These are phyloP conservation scores for Lenwebbia sp. DNA, from an alignment of 345 rosid genomes.

Conservation along the genomic window DNA sequence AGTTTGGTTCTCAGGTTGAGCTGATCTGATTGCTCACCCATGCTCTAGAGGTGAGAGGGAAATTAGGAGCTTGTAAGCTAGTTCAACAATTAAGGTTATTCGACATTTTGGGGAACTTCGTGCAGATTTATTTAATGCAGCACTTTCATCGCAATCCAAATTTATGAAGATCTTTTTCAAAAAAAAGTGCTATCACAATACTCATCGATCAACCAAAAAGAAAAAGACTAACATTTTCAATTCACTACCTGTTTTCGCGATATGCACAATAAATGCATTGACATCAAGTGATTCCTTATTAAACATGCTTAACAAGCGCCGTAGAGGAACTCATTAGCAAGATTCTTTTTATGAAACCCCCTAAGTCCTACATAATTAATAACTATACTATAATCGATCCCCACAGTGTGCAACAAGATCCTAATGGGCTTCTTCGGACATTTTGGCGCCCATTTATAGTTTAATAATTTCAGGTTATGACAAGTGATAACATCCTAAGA, in stretches of 20 bases:
- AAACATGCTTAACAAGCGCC: not conserved
- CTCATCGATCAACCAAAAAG: not conserved
- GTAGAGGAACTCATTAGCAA: accelerated
- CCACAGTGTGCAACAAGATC: not conserved
- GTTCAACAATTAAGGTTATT: accelerated
- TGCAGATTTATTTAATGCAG: accelerated
- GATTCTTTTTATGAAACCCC: not conserved
- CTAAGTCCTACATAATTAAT: accelerated
- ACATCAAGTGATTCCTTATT: not conserved
- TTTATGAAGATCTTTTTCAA: not conserved
- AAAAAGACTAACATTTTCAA: not conserved
- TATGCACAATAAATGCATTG: not conserved
- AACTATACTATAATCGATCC: not conserved
- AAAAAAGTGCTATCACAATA: accelerated
- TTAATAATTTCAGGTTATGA: accelerated
- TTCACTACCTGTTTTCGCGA: accelerated
- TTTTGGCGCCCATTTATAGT: accelerated
- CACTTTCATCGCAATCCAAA: not conserved
- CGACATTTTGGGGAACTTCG: not conserved
- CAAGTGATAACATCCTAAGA: accelerated
- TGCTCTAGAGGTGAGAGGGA: accelerated
- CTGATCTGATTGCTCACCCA: accelerated
- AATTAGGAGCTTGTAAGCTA: not conserved
- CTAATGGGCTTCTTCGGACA: accelerated
- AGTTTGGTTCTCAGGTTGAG: not conserved